Base-by-base conservation (phyloP, 2,329 filamentous ascomycete species). In the Epichloe gansuensis region DNA sequence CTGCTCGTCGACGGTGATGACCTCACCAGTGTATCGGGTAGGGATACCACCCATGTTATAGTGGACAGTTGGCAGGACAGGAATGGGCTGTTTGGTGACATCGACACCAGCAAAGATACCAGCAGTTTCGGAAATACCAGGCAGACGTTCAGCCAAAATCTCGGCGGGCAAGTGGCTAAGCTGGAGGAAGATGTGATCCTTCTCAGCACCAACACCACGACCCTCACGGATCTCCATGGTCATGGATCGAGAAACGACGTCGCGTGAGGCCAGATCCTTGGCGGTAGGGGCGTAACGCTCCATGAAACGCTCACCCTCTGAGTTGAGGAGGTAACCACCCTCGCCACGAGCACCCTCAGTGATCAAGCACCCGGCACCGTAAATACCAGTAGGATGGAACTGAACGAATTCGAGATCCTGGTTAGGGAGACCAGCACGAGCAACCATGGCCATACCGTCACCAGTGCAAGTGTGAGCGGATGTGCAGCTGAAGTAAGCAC, bases 21-120 rank as follows among this genome's bases (percentile, higher is more conserved):
- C 93, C 75, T 98, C 90, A 71, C 93, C 91, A 57, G 89, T 96
- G 80, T 95, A 97, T 66, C 88, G 89, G 61, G 93, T 97, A 50
- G 91, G 91, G 62, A 98, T 96, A 80, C 93, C 91, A 72, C 91
- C 91, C 93, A 97, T 98, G 81, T 96, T 96, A 81, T 98, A 98
- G 79, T 98, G 91, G 61, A 96, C 91, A 45, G 91, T 97, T 54
- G 91, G 91, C 57, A 97, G 79, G 60, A 97, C 91, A 56, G 91
- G 91, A 62, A 97, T 97, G 59, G 91, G 91, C 74, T 96, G 88
- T 78, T 95, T 96, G 67, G 84, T 86, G 61, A 98, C 91, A 70
- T 98, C 93, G 63, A 98, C 91, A 74, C 93, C 91, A 55, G 91
- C 81, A 73, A 98, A 98, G 65, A 97, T 97, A 62, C 88, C 90